Evolutionary conservation across 257 asterid genomes (phyloP), one percentile per base, ranked within the genome.

Genomic region (Scutellaria galericulata): DNA sequence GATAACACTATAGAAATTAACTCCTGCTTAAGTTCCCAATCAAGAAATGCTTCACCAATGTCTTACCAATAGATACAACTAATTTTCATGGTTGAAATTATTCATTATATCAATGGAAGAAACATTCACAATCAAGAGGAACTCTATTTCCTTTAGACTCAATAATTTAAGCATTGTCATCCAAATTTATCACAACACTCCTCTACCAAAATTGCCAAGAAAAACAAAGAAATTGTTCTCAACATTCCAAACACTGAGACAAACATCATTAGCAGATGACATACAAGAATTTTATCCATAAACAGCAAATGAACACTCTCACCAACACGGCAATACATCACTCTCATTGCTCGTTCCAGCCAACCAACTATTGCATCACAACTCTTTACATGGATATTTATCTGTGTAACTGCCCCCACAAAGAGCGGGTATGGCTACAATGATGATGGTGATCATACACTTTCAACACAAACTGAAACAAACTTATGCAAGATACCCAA

Each of bases 381-480:
- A 31, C 5, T 31, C 37, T 31, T 31, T 31, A 31, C 37, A 31
- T 31, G 37, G 37, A 31, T 31, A 31, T 2, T 31, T 31, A 2
- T 31, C 37, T 2, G 5, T 31, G 5, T 31, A 31, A 31, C 37
- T 4, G 4, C 0, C 37, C 37, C 37, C 37, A 31, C 37, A 31
- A 31, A 31, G 0, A 31, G 37, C 37, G 37, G 37, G 37, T 31
- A 31, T 31, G 37, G 37, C 37, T 31, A 2, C 5, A 4, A 31
- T 4, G 37, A 31, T 31, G 37, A 31, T 31, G 5, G 37, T 31
- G n/a, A 31, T 50, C 40, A 22, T 51, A 27, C 24, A 69, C 48
- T 45, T 40, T 7, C 9, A 67, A 53, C 45, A 66, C 15, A 44
- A 64, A 72, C 6, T 11, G 27, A 56, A 56, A 45, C 68, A 70